Conservation (phyloP, 495 filamentous ascomycete species). For the Bacidia gigantensis region DNA sequence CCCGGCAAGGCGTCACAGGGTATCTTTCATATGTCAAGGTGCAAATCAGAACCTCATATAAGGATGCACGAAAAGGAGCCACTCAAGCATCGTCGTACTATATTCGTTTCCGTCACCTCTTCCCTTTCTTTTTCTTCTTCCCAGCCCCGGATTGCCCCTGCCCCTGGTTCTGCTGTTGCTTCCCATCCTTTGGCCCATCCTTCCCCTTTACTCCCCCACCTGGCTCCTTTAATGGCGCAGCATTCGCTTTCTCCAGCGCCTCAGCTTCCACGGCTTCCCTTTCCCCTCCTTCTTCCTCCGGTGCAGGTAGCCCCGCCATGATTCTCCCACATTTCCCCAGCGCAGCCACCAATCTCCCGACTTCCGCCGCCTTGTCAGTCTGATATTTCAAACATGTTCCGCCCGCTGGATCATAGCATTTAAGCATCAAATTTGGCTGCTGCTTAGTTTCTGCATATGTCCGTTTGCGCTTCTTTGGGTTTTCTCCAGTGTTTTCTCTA, state of each 20-base stretch:
- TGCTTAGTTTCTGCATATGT: not conserved
- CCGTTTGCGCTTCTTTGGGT: not conserved
- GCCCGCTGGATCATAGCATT: slow-evolving; percentile 74
- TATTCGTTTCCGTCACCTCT: slow-evolving; percentile 3
- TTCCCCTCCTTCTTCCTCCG: slow-evolving; percentile 1
- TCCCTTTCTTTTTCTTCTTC: slow-evolving; percentile 17
- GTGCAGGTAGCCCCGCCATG: slow-evolving; percentile 16
- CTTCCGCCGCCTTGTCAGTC: slow-evolving; percentile 83
- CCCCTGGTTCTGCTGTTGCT: not conserved
- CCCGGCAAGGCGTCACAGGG: slow-evolving; percentile 2
- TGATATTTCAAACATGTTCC: slow-evolving; percentile 80
- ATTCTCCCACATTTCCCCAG: slow-evolving; percentile 36
- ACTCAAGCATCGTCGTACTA: too few relatives aligned
- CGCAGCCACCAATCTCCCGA: slow-evolving; percentile 61
- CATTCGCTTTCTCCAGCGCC: slow-evolving; percentile 6
- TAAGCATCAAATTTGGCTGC: slow-evolving; percentile 51
- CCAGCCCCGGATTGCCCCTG: slow-evolving; percentile 13
- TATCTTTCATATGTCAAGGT: slow-evolving; percentile 2
- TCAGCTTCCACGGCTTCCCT: slow-evolving; percentile 1
- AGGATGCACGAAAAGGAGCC: too few relatives aligned
- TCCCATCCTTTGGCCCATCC: slow-evolving; percentile 4
- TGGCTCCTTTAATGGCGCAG: not conserved
- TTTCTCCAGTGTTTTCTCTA: too few relatives aligned
- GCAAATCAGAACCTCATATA: not conserved
- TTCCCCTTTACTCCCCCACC: slow-evolving; percentile 1